phyloP scores from a whole-genome alignment of 176 grass and related monocot genomes.

The Chloris gayana region DNA sequence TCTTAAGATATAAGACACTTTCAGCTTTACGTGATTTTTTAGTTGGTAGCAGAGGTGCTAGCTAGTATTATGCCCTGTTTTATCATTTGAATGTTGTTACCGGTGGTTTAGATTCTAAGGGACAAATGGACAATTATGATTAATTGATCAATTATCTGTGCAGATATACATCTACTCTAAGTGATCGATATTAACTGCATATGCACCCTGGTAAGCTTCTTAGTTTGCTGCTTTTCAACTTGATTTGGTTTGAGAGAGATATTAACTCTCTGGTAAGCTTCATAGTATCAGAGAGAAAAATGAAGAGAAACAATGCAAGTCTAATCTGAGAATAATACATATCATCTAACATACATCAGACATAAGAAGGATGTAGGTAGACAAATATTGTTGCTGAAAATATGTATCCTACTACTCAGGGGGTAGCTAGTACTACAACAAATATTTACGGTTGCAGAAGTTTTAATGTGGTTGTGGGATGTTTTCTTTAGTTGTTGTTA shows the following conservation, averaged over 20 bases:
- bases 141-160: slow-evolving; percentile 25
- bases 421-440: too few species aligned
- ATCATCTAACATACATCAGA: too few species aligned
- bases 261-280: too few species aligned
- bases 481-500: too few species aligned
- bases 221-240: neutral
- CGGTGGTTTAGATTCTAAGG: slow-evolving; percentile 46
- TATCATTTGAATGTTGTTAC: slow-evolving; percentile 44
- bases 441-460: too few species aligned
- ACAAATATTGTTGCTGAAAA: neutral
- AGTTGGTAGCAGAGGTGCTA: slow-evolving; percentile 35
- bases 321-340: too few species aligned
- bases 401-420: too few species aligned
- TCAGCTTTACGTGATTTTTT: slow-evolving; percentile 46
- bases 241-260: neutral
- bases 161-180: neutral
- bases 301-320: too few species aligned
- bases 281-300: too few species aligned
- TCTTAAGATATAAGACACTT: slow-evolving; percentile 38
- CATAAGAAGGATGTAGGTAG: neutral
- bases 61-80: slow-evolving; percentile 19
- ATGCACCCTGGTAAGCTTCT: neutral
- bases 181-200: neutral
- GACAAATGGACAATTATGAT: slow-evolving; percentile 21
- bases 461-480: too few species aligned